Percentiles rank a stretch among this genome's conserved stretches.
Conservation (phyloP, 2,329 filamentous ascomycete species). For the Pseudonectria foliicola region DNA sequence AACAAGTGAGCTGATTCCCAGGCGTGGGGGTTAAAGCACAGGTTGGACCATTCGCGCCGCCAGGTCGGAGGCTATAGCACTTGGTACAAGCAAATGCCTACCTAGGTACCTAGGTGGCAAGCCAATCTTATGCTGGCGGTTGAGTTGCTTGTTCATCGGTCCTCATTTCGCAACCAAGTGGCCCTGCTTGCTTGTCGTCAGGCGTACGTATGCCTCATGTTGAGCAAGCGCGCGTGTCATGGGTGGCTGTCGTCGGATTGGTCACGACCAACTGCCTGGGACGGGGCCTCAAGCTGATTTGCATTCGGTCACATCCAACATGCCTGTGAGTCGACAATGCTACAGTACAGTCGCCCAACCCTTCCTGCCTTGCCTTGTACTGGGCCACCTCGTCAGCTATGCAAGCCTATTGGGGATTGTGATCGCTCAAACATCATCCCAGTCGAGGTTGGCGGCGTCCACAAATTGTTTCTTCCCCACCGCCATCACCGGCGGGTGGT, state of each 20-base stretch:
- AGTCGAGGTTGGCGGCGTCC: constrained; percentile 8
- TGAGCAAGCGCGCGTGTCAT: not conserved
- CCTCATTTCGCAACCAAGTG: too few species aligned
- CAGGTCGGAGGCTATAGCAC: too few species aligned
- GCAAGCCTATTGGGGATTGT: constrained; percentile 1
- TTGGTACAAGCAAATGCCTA: too few species aligned
- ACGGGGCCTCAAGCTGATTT: constrained; percentile 15
- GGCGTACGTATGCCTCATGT: not conserved
- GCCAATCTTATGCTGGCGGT: too few species aligned
- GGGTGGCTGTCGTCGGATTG: constrained; percentile 3
- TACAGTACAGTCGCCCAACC: too few species aligned
- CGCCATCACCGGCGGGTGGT: constrained; percentile 2
- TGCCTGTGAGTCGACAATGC: not conserved
- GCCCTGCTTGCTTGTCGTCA: not conserved
- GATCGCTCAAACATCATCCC: constrained; percentile 8
- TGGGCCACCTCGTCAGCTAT: constrained; percentile 3
- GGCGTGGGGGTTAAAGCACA: too few species aligned
- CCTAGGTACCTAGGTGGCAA: too few species aligned
- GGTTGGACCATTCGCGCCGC: too few species aligned
- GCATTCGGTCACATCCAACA: constrained; percentile 5
- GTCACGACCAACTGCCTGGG: constrained; percentile 21
- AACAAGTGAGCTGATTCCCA: too few species aligned
- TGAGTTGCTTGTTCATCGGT: too few species aligned
- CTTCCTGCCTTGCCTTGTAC: too few species aligned
- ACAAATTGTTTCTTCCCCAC: constrained; percentile 5